A percentile compares a stretch with the other conserved stretches of the same genome.
phyloP scores from a whole-genome alignment of 2,329 filamentous ascomycete genomes.

The Phyllosticta citriasiana region DNA sequence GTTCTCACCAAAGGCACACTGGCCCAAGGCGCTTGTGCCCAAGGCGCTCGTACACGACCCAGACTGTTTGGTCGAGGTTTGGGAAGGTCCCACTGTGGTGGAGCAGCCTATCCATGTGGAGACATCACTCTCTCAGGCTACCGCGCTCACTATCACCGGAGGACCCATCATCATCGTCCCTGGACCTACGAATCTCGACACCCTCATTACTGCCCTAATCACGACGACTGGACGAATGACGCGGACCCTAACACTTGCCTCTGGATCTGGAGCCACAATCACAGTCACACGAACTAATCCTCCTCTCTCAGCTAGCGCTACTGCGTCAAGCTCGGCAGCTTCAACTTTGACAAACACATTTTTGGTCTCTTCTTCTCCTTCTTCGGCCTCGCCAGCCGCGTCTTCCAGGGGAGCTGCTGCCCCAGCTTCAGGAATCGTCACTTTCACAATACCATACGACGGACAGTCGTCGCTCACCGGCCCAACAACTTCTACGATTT shows the following conservation, averaged over 20 bases:
- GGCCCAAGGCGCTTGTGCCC: not conserved
- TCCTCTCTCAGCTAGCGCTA: not conserved
- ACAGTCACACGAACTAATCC: not conserved
- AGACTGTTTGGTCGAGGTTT: slow-evolving; percentile 3
- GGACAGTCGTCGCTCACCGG: not conserved
- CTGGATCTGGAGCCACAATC: not conserved
- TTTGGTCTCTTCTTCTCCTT: not conserved
- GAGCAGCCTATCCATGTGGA: not conserved
- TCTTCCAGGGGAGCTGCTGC: not conserved
- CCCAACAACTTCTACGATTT: not conserved
- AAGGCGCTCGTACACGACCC: not conserved
- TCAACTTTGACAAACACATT: not conserved
- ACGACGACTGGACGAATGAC: not conserved
- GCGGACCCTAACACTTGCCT: not conserved
- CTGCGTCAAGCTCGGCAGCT: not conserved
- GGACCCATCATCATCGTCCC: not conserved
- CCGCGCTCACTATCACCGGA: not conserved
- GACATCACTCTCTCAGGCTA: not conserved
- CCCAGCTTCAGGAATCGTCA: not conserved
- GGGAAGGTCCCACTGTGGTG: not conserved
- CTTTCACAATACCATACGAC: not conserved
- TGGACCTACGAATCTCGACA: not conserved
- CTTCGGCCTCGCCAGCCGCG: not conserved
- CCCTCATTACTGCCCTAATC: not conserved
- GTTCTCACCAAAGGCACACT: not conserved